Conservation (phyloP, 1,284 basidiomycete species). For the Malassezia yamatoensis region DNA sequence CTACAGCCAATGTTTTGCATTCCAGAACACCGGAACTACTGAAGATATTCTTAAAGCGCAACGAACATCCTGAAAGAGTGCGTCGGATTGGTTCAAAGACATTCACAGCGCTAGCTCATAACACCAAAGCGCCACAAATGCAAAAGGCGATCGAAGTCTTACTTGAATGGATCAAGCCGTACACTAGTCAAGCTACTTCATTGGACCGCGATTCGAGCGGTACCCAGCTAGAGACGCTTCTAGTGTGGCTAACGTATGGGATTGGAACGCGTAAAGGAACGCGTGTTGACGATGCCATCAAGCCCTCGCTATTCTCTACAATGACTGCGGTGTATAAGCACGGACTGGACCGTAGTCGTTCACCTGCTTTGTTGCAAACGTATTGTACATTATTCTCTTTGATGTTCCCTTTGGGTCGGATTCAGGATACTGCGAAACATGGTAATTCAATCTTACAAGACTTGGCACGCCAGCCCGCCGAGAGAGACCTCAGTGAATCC, state of each 20-base stretch:
- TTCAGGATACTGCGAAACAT: slow-evolving; percentile 27
- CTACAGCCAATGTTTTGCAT: slow-evolving; percentile 6
- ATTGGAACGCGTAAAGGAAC: slow-evolving; percentile 40
- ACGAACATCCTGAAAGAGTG: neutral
- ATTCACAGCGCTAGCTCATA: slow-evolving; percentile 38
- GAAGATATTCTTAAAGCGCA: neutral
- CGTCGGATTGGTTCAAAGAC: slow-evolving; percentile 20
- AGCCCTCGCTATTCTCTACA: slow-evolving; percentile 27
- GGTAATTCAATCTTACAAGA: slow-evolving; percentile 13
- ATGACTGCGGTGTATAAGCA: slow-evolving; percentile 19
- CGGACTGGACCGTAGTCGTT: neutral
- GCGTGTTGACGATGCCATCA: slow-evolving; percentile 27
- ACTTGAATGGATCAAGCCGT: slow-evolving; percentile 6
- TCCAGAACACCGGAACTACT: slow-evolving; percentile 10
- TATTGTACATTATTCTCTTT: slow-evolving; percentile 24
- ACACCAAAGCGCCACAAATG: slow-evolving; percentile 29
- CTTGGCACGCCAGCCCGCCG: slow-evolving; percentile 16
- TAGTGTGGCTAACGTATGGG: slow-evolving; percentile 31
- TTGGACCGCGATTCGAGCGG: neutral
- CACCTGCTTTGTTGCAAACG: neutral
- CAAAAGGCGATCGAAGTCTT: slow-evolving; percentile 25
- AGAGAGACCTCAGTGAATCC: slow-evolving; percentile 8
- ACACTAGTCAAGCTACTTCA: neutral
- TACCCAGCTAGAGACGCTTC: slow-evolving; percentile 16
- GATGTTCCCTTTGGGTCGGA: slow-evolving; percentile 31